phyloP scores from a whole-genome alignment of 225 moss, liverwort and hornwort species.

The Physcomitrellopsis africana region DNA sequence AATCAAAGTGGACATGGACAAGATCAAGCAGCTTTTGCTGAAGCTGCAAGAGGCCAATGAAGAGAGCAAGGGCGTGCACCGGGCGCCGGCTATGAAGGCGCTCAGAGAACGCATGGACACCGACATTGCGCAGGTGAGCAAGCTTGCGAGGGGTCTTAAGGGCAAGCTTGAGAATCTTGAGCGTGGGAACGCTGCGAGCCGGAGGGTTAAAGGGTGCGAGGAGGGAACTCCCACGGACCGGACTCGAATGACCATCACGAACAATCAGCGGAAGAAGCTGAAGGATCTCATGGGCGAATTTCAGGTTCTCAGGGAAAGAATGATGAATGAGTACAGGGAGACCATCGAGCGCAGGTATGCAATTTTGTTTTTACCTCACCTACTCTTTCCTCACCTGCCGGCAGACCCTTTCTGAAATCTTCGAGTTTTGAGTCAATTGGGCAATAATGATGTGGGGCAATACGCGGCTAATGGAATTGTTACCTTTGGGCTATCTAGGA shows the following conservation, averaged over 20 bases:
- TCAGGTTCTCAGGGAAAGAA: constrained; percentile 47
- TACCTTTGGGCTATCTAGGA: neutral
- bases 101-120: constrained; percentile 55
- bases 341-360: constrained; percentile 60
- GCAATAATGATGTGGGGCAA: neutral
- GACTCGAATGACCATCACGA: constrained; percentile 59
- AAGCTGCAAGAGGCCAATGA: constrained; percentile 65
- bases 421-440: neutral
- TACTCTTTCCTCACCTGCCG: neutral
- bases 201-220: constrained; percentile 53
- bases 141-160: constrained; percentile 56
- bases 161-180: constrained; percentile 59
- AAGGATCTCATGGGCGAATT: constrained; percentile 67
- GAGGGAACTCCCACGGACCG: constrained; percentile 61
- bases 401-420: neutral
- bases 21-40: constrained; percentile 52
- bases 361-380: neutral
- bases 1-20: constrained; percentile 61
- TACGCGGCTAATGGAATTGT: neutral
- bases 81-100: constrained; percentile 55
- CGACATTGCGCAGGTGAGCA: constrained; percentile 63
- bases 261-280: constrained; percentile 60
- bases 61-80: constrained; percentile 61
- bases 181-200: constrained; percentile 45
- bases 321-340: constrained; percentile 65